phyloP scores from a whole-genome alignment of 2,329 filamentous ascomycete genomes.

The Fusarium sp. region DNA sequence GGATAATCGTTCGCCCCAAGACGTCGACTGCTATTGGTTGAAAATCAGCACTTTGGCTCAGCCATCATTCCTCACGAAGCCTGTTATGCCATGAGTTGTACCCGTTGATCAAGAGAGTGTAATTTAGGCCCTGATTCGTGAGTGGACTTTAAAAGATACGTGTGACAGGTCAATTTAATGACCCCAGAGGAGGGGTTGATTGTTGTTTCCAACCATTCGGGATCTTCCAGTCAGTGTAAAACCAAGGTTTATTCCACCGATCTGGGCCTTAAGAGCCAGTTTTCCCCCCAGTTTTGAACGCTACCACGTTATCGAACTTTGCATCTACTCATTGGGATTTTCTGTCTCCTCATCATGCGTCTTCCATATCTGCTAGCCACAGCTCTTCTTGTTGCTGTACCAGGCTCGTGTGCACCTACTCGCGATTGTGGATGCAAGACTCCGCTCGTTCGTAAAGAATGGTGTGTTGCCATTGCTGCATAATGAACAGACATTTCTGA shows the following conservation, averaged over 20 bases:
- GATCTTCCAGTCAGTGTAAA: background rate
- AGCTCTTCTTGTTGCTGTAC: background rate
- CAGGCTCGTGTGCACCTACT: fast-evolving
- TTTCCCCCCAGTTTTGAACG: background rate
- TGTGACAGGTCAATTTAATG: fast-evolving
- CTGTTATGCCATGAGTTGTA: fast-evolving
- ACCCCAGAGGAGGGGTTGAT: background rate
- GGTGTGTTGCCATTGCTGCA: fast-evolving
- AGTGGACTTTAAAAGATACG: background rate
- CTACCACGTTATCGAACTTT: fast-evolving
- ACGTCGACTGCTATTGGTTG: fast-evolving
- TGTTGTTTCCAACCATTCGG: background rate
- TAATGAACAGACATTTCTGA: fast-evolving
- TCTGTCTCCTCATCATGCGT: background rate
- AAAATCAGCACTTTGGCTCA: background rate
- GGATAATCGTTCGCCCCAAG: fast-evolving
- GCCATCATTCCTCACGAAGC: background rate
- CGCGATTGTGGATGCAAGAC: background rate
- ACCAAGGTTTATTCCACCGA: background rate
- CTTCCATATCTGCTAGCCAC: fast-evolving
- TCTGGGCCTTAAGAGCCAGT: background rate
- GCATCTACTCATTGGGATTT: background rate
- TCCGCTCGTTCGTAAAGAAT: background rate
- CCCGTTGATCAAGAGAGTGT: fast-evolving
- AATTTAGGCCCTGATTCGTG: fast-evolving